phyloP scores from a whole-genome alignment of 805 yeast species.

The Saturnispora galanensis region DNA sequence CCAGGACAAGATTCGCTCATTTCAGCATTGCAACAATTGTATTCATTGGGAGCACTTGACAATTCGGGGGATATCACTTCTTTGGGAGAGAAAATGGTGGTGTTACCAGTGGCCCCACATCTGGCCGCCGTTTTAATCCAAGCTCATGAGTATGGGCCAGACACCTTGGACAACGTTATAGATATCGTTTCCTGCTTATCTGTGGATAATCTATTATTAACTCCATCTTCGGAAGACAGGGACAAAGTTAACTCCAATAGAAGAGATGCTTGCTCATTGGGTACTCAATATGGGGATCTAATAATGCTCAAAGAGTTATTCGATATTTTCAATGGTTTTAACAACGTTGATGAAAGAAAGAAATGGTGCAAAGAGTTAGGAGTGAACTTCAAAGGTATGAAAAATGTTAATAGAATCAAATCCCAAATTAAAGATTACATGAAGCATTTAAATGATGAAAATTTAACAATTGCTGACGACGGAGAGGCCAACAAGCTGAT shows the following conservation, averaged over 20 bases:
- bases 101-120: conserved; percentile 88
- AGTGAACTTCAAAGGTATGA: conserved; percentile 69
- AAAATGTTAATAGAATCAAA: conserved; percentile 65
- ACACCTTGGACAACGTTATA: conserved; percentile 50
- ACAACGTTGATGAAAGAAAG: conserved; percentile 44
- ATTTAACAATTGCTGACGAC: conserved; percentile 23
- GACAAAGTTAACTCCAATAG: conserved; percentile 79
- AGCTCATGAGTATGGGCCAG: conserved; percentile 40
- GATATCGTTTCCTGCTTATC: conserved; percentile 91
- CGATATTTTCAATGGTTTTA: conserved; percentile 40
- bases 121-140: conserved; percentile 73
- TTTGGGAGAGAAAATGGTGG: conserved; percentile 78
- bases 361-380: conserved; percentile 79
- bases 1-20: conserved; percentile 74
- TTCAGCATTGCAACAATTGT: conserved; percentile 69
- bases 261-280: conserved; percentile 57
- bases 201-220: conserved; percentile 77
- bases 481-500: conserved; percentile 22
- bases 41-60: conserved; percentile 69
- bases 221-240: conserved; percentile 69
- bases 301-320: conserved; percentile 71
- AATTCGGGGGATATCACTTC: conserved; percentile 67
- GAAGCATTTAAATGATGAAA: conserved; percentile 33
- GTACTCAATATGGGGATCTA: conserved; percentile 73
- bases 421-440: conserved; percentile 67